Conservation (phyloP, 2,329 filamentous ascomycete genomes). For the Ceratocystis harringtonii region DNA sequence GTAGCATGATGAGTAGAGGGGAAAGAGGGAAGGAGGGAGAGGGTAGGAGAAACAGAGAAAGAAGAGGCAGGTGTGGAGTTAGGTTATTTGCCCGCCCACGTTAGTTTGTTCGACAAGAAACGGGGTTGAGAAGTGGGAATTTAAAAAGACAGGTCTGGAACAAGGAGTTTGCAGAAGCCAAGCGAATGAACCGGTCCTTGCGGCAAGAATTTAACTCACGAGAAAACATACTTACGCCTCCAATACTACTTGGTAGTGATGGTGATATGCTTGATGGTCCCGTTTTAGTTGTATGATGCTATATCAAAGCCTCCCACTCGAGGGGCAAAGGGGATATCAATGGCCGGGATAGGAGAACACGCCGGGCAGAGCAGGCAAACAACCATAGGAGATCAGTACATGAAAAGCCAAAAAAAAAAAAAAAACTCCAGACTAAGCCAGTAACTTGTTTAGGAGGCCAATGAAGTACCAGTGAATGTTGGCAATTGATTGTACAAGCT, state of each 20-base stretch:
- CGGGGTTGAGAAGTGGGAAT: not conserved
- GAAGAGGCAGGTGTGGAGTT: not conserved
- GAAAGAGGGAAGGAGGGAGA: not conserved
- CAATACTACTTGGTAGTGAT: not conserved
- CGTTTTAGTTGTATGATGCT: not conserved
- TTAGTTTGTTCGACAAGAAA: slow-evolving; percentile 3
- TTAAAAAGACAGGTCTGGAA: not conserved
- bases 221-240: not conserved
- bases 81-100: not conserved
- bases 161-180: slow-evolving; percentile 2
- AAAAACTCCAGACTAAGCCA: not conserved
- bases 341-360: not conserved
- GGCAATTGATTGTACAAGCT: not conserved
- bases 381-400: not conserved
- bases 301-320: not conserved
- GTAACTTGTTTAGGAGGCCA: too few relatives aligned
- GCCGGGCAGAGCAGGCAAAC: not conserved
- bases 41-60: not conserved
- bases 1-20: not conserved
- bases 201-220: not conserved
- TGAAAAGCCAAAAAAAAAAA: not conserved
- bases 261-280: not conserved
- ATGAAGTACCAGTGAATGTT: not conserved
- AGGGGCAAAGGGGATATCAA: not conserved
- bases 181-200: not conserved